phyloP scores from a whole-genome alignment of 1,284 basidiomycete species.

The Salmacisia buchloeana region DNA sequence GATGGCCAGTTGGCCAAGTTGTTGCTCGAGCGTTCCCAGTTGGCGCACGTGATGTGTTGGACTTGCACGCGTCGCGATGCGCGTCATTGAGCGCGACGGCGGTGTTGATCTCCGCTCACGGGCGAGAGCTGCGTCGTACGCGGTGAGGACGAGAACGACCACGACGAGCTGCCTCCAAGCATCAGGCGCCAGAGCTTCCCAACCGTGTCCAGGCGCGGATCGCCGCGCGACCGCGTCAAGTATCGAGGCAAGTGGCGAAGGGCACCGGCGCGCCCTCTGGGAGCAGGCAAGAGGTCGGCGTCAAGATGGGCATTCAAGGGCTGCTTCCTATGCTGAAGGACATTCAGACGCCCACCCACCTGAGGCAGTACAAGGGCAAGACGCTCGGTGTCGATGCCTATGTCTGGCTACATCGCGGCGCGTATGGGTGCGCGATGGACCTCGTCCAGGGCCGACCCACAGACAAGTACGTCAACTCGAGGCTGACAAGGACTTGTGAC shows the following conservation, averaged over 20 bases:
- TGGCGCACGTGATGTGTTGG: no score
- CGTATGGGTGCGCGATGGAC: constrained; percentile 80
- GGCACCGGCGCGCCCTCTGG: background rate
- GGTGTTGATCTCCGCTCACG: no score
- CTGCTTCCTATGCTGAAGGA: constrained; percentile 86
- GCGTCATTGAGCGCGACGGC: no score
- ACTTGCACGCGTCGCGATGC: no score
- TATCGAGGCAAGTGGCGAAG: background rate
- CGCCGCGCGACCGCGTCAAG: no score
- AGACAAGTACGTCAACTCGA: constrained; percentile 8
- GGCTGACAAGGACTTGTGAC: background rate
- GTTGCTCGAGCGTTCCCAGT: no score
- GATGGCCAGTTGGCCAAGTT: no score
- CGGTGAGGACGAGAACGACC: no score
- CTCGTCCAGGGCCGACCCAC: constrained; percentile 78
- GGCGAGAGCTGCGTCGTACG: no score
- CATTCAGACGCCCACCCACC: constrained; percentile 54
- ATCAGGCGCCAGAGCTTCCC: no score
- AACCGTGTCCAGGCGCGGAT: no score
- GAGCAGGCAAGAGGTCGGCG: no score
- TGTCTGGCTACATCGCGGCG: constrained; percentile 95
- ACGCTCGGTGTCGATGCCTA: constrained; percentile 76
- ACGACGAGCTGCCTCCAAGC: background rate
- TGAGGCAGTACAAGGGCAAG: constrained; percentile 33
- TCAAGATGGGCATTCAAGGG: constrained; percentile 70